Evolutionary conservation across 2,329 filamentous ascomycete species (phyloP), one percentile per base, ranked within the genome.

Genomic region (Verticillium nonalfalfae): DNA sequence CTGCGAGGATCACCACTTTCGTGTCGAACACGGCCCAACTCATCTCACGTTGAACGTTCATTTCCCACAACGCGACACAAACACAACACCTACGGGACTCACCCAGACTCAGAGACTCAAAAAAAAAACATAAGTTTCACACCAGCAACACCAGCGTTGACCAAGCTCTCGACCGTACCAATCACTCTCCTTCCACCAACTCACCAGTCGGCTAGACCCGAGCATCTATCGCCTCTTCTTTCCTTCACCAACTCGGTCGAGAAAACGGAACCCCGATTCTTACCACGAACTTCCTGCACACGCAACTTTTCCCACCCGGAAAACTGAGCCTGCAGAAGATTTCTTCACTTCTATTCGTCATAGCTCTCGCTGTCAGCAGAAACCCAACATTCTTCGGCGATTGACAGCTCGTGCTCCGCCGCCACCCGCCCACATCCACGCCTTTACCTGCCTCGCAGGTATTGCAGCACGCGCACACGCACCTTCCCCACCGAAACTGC

Each of bases 41-140:
- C 26, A 26, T 13, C 33, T 63, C 62, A 64, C 63, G 62, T 64
- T 64, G 62, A 64, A 60, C 59, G 62, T 64, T 60, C 58, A 50
- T 60, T 62, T 52, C 45, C 59, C 40, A 59, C 54, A 11, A 61
- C 56, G 38, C 61, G 57, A 54, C 59, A 64, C 33, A 34, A 33
- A 13, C 61, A 40, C 59, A 26, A 59, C 36, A 56, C 62, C 3
- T 26, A 31, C 31, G 7, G 39, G 54, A 33, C 31, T 61, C 56
- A 59, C 55, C n/a, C 33, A 18, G 26, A 40, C 54, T 56, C 31
- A 50, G 45, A 50, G 26, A 26, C 3, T 26, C 26, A 26, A 26
- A 4, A 26, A 26, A 26, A 18, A 21, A n/a, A n/a, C n/a, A n/a
- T n/a, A n/a, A n/a, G n/a, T 11, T 18, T 36, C 7, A 13, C 13